Conservation (phyloP, 305 asterid genomes). For the Solanum aculeatissimum region DNA sequence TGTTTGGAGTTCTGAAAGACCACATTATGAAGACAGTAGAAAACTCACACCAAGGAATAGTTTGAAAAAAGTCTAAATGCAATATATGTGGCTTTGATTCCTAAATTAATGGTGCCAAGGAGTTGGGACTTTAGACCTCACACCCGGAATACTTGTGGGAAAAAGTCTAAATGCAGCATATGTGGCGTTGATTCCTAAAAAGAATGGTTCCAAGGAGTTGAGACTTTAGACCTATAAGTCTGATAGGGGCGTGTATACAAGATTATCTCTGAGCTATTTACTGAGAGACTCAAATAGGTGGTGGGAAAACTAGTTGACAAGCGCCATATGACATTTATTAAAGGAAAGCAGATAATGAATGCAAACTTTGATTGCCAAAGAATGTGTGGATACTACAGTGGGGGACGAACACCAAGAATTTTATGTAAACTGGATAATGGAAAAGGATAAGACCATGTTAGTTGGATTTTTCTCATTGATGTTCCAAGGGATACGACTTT, state of each 20-base stretch:
- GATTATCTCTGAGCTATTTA: background rate
- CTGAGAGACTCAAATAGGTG: background rate
- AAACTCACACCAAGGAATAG: background rate
- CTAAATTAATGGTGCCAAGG: background rate
- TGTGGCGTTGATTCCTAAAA: background rate
- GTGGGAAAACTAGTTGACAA: background rate
- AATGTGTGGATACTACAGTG: background rate
- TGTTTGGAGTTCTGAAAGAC: background rate
- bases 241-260: background rate
- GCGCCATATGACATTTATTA: background rate
- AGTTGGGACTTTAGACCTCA: background rate
- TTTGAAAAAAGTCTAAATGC: background rate
- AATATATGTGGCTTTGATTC: background rate
- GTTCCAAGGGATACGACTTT: background rate
- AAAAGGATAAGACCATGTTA: background rate
- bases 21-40: background rate
- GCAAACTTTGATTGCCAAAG: background rate
- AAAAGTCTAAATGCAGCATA: background rate
- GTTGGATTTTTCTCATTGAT: background rate
- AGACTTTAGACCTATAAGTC: background rate
- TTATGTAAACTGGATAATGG: background rate
- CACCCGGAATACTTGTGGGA: background rate
- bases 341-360: background rate
- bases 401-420: background rate
- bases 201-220: background rate